Conservation (phyloP, 352 stramenopile species). For the Globisporangium emineosum region DNA sequence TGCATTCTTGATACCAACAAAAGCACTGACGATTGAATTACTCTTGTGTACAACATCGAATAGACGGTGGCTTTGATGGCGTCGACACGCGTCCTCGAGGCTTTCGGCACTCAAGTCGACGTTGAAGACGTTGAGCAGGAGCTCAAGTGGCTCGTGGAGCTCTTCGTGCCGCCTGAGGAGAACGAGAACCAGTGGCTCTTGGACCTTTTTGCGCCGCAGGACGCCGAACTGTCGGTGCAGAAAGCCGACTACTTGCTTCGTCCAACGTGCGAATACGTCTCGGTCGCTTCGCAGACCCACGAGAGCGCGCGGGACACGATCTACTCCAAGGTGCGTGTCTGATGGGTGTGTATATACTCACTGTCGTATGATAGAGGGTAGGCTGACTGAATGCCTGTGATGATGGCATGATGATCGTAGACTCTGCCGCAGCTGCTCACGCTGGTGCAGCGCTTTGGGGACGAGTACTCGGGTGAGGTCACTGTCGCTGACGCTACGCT, state of each 20-base stretch:
- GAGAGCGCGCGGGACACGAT: slow-evolving; percentile 30
- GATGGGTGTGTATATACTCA: background rate
- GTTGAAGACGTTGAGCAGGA: slow-evolving; percentile 34
- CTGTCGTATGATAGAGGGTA: too few species aligned
- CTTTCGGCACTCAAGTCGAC: slow-evolving; percentile 45
- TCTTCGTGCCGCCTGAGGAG: slow-evolving; percentile 32
- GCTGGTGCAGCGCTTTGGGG: slow-evolving; percentile 26
- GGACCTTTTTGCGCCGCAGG: slow-evolving; percentile 35
- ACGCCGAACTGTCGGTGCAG: slow-evolving; percentile 19
- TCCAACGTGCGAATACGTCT: slow-evolving; percentile 56
- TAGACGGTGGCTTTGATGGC: slow-evolving; percentile 73
- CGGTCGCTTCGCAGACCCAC: slow-evolving; percentile 69
- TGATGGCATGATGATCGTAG: slow-evolving; percentile 11
- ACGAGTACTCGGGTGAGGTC: slow-evolving; percentile 10
- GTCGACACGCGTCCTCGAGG: slow-evolving; percentile 57
- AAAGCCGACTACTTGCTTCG: slow-evolving; percentile 53
- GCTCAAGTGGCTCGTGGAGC: slow-evolving; percentile 49
- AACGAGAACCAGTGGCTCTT: slow-evolving; percentile 56
- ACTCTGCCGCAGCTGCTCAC: slow-evolving; percentile 42
- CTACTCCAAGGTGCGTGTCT: slow-evolving; percentile 32
- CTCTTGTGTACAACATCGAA: background rate
- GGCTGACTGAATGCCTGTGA: background rate
- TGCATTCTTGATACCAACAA: background rate
- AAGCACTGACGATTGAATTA: background rate
- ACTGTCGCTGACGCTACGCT: slow-evolving; percentile 41